Evolutionary conservation across 1,139 yeast genomes (phyloP).

Genomic region (Yamadazyma friedrichii): DNA sequence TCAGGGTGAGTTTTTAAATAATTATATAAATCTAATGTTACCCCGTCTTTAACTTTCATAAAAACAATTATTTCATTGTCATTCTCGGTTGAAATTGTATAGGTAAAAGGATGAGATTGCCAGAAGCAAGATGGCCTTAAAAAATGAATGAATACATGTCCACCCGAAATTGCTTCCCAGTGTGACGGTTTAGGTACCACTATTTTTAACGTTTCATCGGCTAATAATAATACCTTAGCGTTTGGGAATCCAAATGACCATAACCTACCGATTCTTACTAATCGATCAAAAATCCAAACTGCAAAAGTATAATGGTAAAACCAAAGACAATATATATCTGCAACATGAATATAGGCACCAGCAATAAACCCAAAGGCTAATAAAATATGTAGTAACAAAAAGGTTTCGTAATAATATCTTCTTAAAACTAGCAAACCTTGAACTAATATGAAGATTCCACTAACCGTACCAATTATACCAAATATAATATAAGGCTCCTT

Average conservation of each 20-base stretch:
- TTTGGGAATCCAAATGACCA: conserved; percentile 47
- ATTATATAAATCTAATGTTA: conserved; percentile 30
- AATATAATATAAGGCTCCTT: conserved; percentile 33
- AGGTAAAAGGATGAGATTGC: conserved; percentile 75
- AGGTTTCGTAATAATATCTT: conserved; percentile 59
- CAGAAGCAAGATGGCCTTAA: conserved; percentile 54
- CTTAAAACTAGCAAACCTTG: conserved; percentile 55
- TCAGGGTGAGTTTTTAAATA: conserved; percentile 25
- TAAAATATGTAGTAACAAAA: conserved; percentile 57
- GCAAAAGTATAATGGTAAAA: conserved; percentile 54
- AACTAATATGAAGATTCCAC: conserved; percentile 37
- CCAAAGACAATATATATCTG: conserved; percentile 45
- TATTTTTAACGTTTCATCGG: conserved; percentile 44
- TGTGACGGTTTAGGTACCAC: conserved; percentile 36
- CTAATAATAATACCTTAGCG: conserved; percentile 50
- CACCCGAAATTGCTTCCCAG: conserved; percentile 52
- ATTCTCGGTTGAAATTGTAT: conserved; percentile 25
- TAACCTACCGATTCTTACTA: conserved; percentile 49
- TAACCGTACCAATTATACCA: conserved; percentile 49
- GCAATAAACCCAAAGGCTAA: conserved; percentile 55
- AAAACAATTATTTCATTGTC: conserved; percentile 31
- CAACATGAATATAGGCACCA: conserved; percentile 62
- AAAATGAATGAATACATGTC: conserved; percentile 60
- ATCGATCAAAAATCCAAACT: conserved; percentile 63
- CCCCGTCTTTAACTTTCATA: conserved; percentile 42